phyloP scores from a whole-genome alignment of 164 flowering plant species.

The Nymphaea colorata region DNA sequence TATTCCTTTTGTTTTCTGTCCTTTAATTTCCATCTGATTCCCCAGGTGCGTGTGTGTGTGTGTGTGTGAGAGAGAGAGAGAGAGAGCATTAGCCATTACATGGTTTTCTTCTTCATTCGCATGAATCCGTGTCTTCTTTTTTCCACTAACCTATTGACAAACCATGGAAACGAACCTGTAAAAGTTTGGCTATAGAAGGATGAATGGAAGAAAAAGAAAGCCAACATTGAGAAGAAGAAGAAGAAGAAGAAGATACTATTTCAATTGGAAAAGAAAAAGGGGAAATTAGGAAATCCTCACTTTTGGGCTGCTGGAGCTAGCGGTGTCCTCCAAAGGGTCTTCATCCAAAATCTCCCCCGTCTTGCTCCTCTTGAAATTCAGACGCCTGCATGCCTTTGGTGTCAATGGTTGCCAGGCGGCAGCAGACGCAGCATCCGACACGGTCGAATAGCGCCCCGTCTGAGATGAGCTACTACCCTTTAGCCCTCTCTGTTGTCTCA shows the following conservation, averaged over 20 bases:
- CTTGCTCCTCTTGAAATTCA: slow-evolving; percentile 26
- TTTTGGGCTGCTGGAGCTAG: slow-evolving; percentile 28
- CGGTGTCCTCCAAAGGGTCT: slow-evolving; percentile 39
- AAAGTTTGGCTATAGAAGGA: too few species aligned
- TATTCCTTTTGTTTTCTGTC: too few species aligned
- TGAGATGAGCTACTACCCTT: not conserved
- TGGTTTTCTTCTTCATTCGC: not conserved
- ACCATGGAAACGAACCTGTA: not conserved
- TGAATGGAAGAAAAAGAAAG: too few species aligned
- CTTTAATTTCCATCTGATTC: too few species aligned
- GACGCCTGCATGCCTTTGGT: slow-evolving; percentile 1
- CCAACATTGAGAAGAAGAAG: too few species aligned
- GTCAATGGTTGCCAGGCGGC: not conserved
- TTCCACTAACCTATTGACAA: not conserved
- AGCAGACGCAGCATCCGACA: not conserved
- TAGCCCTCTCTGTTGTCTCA: not conserved
- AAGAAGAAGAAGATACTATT: not conserved
- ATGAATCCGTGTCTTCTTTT: not conserved
- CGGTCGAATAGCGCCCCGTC: not conserved
- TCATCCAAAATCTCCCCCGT: slow-evolving; percentile 11
- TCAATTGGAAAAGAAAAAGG: not conserved
- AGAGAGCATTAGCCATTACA: not conserved
- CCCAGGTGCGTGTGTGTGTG: too few species aligned
- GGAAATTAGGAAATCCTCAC: not conserved
- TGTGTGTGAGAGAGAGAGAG: not conserved